Conservation (phyloP, 192 early-diverging fungal genomes). For the Chytriomyces confervae region DNA sequence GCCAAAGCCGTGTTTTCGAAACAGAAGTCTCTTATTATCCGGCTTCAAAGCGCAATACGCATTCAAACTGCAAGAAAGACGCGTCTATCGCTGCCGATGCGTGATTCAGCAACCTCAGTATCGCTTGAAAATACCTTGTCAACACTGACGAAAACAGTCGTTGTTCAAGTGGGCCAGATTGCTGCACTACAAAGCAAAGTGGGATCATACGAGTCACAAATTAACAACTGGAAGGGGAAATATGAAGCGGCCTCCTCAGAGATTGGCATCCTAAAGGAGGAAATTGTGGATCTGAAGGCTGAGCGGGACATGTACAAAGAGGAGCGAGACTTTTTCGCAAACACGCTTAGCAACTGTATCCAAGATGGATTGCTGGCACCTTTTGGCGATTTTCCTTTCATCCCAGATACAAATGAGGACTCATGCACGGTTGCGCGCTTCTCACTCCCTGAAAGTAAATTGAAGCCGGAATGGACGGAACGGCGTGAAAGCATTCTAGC, state of each 20-base stretch:
- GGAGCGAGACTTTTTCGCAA: constrained; percentile 14
- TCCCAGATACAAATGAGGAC: background rate
- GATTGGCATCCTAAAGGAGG: constrained; percentile 21
- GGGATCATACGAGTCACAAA: constrained; percentile 65
- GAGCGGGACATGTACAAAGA: constrained; percentile 34
- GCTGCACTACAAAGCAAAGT: constrained; percentile 55
- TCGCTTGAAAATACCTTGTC: background rate
- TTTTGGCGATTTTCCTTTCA: constrained; percentile 20
- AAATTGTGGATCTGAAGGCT: constrained; percentile 26
- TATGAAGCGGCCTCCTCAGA: constrained; percentile 42
- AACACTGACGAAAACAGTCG: background rate
- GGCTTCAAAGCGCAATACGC: background rate
- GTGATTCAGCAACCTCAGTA: too few relatives aligned
- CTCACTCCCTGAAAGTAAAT: background rate
- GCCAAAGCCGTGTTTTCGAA: background rate
- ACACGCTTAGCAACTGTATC: constrained; percentile 9
- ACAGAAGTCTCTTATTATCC: background rate
- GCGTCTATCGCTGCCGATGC: too few relatives aligned
- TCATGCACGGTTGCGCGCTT: constrained; percentile 17
- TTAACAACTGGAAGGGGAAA: constrained; percentile 71
- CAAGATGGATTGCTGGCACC: constrained; percentile 2
- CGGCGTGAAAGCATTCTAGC: background rate
- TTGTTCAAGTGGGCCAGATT: background rate
- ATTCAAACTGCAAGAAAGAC: background rate
- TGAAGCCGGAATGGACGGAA: background rate